Base-by-base conservation (phyloP, 2,329 filamentous ascomycete genomes). In the Paecilomyces sp. region DNA sequence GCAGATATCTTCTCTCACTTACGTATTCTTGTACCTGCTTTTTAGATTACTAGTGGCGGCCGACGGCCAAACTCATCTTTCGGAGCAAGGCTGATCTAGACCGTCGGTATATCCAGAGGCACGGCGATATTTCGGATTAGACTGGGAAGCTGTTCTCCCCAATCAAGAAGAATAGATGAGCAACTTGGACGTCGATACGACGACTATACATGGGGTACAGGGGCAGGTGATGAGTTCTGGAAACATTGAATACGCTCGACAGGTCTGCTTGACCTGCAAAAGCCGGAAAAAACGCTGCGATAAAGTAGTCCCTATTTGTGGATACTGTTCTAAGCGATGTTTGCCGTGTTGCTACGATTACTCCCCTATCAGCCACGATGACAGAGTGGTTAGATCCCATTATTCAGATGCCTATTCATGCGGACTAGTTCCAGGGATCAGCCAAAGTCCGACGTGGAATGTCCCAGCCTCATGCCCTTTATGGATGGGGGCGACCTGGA, bases 221-320 rank as follows among this genome's bases (percentile, higher is more conserved):
- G 11, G 13, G 33, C 33, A 36, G 33, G 13, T 36, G 13, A 36
- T 36, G 33, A 36, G 33, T 31, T 54, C 31, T 12, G 31, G 25
- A 12, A 51, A 36, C 34, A 52, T 33, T 22, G 24, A 57, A 15
- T 36, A 33, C 15, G 36, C 56, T 18, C 56, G 11, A 5, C 56
- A 47, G 33, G 56, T 57, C 8, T 57, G 56, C n/a, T 24, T 18
- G 11, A 18, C 36, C 12, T 57, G 56, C 41, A 57, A 52, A 57
- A 30, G 22, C 8, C 56, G 56, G 9, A 57, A 57, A 33, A 57
- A 57, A n/a, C 24, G 41, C 3, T 57, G 56, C 11, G 56, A 57
- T 47, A 57, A 57, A 57, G 36, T 13, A 8, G 22, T 57, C 18
- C 56, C 56, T 13, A 13, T 13, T 8, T 57, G 56, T 28, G 56